phyloP scores from a whole-genome alignment of 108 stramenopile genomes.

The Thalassiosira profunda region DNA sequence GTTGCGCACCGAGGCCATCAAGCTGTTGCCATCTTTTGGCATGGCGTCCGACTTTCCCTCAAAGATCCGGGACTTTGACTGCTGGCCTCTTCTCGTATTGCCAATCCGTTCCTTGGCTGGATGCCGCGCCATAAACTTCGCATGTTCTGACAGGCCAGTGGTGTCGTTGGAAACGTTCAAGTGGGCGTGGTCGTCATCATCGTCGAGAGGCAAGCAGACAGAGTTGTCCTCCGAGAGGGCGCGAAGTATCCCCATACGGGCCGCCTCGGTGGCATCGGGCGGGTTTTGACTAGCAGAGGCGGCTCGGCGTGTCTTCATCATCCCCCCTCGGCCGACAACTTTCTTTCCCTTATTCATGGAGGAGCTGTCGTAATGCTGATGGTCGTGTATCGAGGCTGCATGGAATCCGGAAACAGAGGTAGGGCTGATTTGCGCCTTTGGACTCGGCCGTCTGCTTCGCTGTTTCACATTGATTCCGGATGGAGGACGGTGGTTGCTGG shows the following conservation, averaged over 20 bases:
- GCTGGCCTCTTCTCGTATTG: no score
- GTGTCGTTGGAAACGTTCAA: no score
- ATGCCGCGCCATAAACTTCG: no score
- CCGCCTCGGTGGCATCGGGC: constrained; percentile 24
- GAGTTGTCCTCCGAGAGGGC: constrained; percentile 41
- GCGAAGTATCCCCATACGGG: constrained; percentile 30
- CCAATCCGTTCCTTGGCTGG: no score
- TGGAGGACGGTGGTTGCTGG: not conserved
- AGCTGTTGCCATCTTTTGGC: no score
- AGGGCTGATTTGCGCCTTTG: constrained; percentile 2
- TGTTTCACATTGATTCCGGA: constrained; percentile 1
- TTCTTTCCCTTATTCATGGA: not conserved
- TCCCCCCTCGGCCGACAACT: not conserved
- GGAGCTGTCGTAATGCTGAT: not conserved
- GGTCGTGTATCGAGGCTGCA: not conserved
- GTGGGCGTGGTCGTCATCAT: constrained; percentile 10
- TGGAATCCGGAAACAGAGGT: constrained; percentile 11
- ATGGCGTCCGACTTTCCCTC: no score
- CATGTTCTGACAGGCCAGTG: no score
- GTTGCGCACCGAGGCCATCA: no score
- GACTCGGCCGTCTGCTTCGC: not conserved
- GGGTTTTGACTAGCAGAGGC: constrained; percentile 2
- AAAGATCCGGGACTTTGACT: no score
- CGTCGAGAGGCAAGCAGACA: constrained; percentile 28
- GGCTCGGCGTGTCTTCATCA: not conserved